Evolutionary conservation across 371 early-diverging fungal species (phyloP).

Genomic region (Mucor indicus): DNA sequence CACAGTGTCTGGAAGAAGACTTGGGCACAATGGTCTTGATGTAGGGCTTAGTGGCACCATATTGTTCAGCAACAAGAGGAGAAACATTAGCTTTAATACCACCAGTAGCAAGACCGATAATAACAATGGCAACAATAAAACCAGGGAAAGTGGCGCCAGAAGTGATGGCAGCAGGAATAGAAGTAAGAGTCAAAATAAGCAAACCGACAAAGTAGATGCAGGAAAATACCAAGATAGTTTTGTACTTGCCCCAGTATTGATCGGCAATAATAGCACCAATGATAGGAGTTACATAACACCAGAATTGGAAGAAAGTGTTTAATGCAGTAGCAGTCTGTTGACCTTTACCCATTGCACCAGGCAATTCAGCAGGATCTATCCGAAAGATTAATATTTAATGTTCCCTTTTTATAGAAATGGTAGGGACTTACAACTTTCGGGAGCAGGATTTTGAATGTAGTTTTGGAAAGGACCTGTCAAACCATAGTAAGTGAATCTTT

Average conservation of each 20-base stretch:
- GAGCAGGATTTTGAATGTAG: conserved; percentile 57
- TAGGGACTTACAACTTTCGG: conserved; percentile 30
- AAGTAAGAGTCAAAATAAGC: conserved; percentile 60
- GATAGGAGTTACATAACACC: conserved; percentile 78
- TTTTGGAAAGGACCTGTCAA: conserved; percentile 62
- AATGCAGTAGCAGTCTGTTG: conserved; percentile 62
- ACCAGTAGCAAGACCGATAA: conserved; percentile 68
- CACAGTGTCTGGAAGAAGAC: conserved; percentile 37
- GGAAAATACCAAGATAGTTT: conserved; percentile 71
- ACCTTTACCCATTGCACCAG: conserved; percentile 47
- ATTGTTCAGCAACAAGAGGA: conserved; percentile 47
- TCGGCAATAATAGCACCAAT: conserved; percentile 85
- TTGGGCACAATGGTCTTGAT: conserved; percentile 36
- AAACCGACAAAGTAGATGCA: conserved; percentile 72
- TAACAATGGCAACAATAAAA: conserved; percentile 58
- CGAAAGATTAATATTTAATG: conserved; percentile 1
- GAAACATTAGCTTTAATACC: conserved; percentile 53
- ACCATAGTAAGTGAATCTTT: conserved; percentile 76
- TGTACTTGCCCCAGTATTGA: conserved; percentile 81
- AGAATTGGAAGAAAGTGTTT: conserved; percentile 76
- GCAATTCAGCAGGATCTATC: conserved; percentile 38
- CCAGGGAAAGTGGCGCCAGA: conserved; percentile 60
- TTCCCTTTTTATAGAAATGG: not conserved
- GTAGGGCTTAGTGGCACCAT: conserved; percentile 27
- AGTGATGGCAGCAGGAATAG: conserved; percentile 55